phyloP scores from a whole-genome alignment of 2,329 filamentous ascomycete species.

The Paecilomyces sp. region DNA sequence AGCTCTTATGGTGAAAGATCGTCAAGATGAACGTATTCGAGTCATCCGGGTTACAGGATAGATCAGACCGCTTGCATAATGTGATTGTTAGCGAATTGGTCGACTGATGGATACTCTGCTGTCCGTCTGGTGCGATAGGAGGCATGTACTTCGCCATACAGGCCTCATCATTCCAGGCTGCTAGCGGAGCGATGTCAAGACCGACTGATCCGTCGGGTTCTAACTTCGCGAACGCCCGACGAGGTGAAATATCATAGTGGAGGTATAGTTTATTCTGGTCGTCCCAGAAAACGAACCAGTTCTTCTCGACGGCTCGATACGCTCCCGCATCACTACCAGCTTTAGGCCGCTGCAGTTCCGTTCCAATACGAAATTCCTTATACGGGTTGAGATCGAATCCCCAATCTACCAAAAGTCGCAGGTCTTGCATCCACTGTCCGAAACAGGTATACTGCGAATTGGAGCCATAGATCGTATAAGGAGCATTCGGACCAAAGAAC shows the following conservation, averaged over 20 bases:
- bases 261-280: slow-evolving; percentile 37
- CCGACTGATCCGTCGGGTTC: slow-evolving; percentile 40
- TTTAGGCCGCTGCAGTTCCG: slow-evolving; percentile 46
- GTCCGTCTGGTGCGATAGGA: slow-evolving; percentile 13
- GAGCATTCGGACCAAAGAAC: slow-evolving; percentile 46
- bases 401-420: slow-evolving; percentile 44
- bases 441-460: slow-evolving; percentile 51
- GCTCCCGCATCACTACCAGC: slow-evolving; percentile 15
- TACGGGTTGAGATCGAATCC: slow-evolving; percentile 11
- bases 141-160: slow-evolving; percentile 46
- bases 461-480: slow-evolving; percentile 50
- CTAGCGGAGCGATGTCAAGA: slow-evolving; percentile 38
- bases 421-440: slow-evolving; percentile 51
- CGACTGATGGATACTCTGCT: slow-evolving; percentile 51
- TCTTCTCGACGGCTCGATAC: slow-evolving; percentile 48
- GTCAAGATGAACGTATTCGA: slow-evolving; percentile 50
- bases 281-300: slow-evolving; percentile 59
- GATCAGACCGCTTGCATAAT: slow-evolving; percentile 44
- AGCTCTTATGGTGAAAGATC: slow-evolving; percentile 49
- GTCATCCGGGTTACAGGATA: slow-evolving; percentile 33
- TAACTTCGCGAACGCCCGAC: slow-evolving; percentile 44
- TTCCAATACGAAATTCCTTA: slow-evolving; percentile 35
- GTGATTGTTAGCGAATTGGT: slow-evolving; percentile 54
- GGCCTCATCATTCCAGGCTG: slow-evolving; percentile 30
- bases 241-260: slow-evolving; percentile 48